These are phyloP conservation scores for Gynandropsis gynandra DNA, from an alignment of 345 rosid species.

Conservation along the genomic window DNA sequence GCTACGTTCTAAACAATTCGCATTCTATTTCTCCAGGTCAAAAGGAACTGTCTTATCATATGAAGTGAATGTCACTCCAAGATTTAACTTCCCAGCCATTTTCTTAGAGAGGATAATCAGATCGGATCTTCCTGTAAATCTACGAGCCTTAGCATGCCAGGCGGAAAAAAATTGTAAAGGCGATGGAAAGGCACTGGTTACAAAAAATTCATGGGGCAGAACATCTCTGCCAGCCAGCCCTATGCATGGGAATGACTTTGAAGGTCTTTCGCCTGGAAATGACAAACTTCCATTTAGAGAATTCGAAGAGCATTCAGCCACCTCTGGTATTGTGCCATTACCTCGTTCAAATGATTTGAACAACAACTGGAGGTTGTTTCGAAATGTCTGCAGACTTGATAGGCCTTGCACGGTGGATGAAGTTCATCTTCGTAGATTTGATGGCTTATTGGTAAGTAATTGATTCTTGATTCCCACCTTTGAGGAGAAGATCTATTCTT, in stretches of 20 bases:
- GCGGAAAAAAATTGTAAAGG: slow-evolving; percentile 55
- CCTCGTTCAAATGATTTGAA: slow-evolving; percentile 45
- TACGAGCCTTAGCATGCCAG: slow-evolving; percentile 71
- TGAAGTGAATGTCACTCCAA: slow-evolving; percentile 82
- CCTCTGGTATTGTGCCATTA: slow-evolving; percentile 35
- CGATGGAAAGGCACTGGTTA: slow-evolving; percentile 30
- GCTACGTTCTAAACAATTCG: neutral
- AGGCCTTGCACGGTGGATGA: slow-evolving; percentile 81
- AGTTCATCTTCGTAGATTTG: slow-evolving; percentile 95
- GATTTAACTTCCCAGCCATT: slow-evolving; percentile 88
- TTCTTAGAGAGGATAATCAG: slow-evolving; percentile 88
- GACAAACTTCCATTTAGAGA: slow-evolving; percentile 24
- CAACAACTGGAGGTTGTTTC: slow-evolving; percentile 69
- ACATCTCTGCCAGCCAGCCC: slow-evolving; percentile 22
- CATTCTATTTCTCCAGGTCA: slow-evolving; percentile 40
- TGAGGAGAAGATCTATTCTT: slow-evolving; percentile 6
- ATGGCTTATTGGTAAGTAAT: slow-evolving; percentile 74
- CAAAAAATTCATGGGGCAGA: slow-evolving; percentile 28
- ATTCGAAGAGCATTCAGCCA: slow-evolving; percentile 27
- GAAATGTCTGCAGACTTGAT: slow-evolving; percentile 72
- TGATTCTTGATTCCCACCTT: slow-evolving; percentile 22
- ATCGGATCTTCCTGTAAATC: slow-evolving; percentile 94
- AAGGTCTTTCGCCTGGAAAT: slow-evolving; percentile 26
- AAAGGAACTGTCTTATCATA: slow-evolving; percentile 56
- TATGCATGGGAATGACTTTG: slow-evolving; percentile 31